A percentile compares a stretch with the other conserved stretches of the same genome.
phyloP scores from a whole-genome alignment of 2,329 filamentous ascomycete species.

The Rugonectria rugulosa region DNA sequence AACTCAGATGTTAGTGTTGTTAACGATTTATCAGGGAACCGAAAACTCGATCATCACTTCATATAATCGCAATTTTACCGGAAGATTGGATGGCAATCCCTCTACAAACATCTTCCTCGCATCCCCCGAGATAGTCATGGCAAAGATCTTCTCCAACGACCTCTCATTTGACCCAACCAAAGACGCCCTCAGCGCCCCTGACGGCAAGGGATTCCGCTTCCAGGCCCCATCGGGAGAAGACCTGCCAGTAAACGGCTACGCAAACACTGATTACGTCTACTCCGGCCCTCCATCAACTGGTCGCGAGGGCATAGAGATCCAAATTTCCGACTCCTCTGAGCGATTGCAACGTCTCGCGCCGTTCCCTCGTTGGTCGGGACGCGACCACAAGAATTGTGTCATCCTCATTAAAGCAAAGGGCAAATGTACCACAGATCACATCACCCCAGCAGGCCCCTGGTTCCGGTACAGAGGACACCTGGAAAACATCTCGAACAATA shows the following conservation, averaged over 20 bases:
- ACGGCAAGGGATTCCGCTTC: constrained; percentile 95
- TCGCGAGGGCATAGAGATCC: constrained; percentile 75
- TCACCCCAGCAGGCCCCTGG: constrained; percentile 96
- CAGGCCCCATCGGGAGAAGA: constrained; percentile 80
- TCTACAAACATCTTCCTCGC: constrained; percentile 94
- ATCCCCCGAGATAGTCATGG: constrained; percentile 88
- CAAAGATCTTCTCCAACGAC: constrained; percentile 81
- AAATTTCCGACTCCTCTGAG: constrained; percentile 88
- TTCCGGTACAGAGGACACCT: constrained; percentile 98
- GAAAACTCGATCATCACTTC: constrained; percentile 98
- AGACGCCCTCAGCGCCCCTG: constrained; percentile 90
- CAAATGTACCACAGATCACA: constrained; percentile 98
- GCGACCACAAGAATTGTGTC: constrained; percentile 83
- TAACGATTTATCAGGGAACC: constrained; percentile 92
- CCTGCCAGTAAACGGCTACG: constrained; percentile 83
- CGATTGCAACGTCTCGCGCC: constrained; percentile 91
- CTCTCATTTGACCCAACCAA: constrained; percentile 95
- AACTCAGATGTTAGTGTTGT: too few relatives aligned
- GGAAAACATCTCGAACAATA: constrained; percentile 99
- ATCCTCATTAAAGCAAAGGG: constrained; percentile 98
- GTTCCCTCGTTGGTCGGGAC: constrained; percentile 89
- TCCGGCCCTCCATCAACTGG: constrained; percentile 94
- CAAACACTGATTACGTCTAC: constrained; percentile 88
- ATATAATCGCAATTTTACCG: constrained; percentile 99
- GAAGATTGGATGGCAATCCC: constrained; percentile 95